Base-by-base conservation (phyloP, 805 yeast genomes). In the Suhomyces vadensis region DNA sequence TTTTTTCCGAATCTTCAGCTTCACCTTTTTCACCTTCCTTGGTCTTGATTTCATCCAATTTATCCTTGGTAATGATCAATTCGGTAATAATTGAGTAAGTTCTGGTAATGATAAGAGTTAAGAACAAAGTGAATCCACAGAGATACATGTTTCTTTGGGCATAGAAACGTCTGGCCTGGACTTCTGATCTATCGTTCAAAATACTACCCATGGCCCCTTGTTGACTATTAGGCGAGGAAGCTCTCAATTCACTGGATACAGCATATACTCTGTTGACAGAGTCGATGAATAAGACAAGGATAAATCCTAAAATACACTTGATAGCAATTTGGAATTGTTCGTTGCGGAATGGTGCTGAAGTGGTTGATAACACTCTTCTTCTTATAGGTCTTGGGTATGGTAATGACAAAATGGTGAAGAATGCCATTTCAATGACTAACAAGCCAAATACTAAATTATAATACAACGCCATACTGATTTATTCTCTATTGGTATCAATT, bases 101-200 rank as follows among this genome's bases (percentile, higher is more conserved):
- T 69, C 97, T 79, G 58, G 85, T 82, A 53, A 91, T 81, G 41
- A 89, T 85, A 59, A 91, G 74, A 1, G 96, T 87, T 58, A 94
- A 73, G 64, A 94, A 94, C 63, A 94, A 77, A 2, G 98, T 90
- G 68, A 91, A 89, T 1, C 99, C 99, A 54, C 97, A 89, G 40
- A 94, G 75, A 58, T 94, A 94, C 84, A 90, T 81, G 74, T 94
- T 94, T 71, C 99, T 82, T 71, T 94, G 99, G 16, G 97, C 89
- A 61, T 91, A 91, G 67, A 94, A 94, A 59, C 90, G 79, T 66
- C 97, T 81, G 17, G 97, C 94, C 65, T 86, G 90, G 44, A 87
- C 75, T 59, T 94, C 98, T 16, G 89, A 71, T 47, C 96, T 76
- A 55, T 87, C 92, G 47, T 71, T 71, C 39, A 72, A 42, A 19